A percentile compares a stretch with the other conserved stretches of the same genome.
phyloP scores from a whole-genome alignment of 305 asterid species.

The Ajuga reptans region DNA sequence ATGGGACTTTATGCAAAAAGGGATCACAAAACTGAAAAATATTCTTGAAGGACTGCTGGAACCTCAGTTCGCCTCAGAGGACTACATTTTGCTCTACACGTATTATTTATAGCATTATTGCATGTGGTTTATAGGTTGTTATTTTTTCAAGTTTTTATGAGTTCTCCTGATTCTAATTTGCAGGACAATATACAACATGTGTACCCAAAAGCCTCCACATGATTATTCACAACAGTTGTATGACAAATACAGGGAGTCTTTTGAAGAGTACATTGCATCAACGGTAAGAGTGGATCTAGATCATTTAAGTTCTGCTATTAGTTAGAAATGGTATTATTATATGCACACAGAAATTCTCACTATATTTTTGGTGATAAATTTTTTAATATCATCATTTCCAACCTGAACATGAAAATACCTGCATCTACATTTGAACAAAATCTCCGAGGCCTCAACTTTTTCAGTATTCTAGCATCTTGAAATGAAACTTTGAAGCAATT shows the following conservation, averaged over 20 bases:
- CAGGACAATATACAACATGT: slow-evolving; percentile 83
- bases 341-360: not conserved
- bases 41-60: slow-evolving; percentile 69
- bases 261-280: slow-evolving; percentile 52
- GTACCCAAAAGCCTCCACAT: slow-evolving; percentile 75
- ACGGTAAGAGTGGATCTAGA: slow-evolving; percentile 34
- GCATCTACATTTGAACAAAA: slow-evolving; percentile 5
- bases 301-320: not conserved
- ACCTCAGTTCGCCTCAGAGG: slow-evolving; percentile 74
- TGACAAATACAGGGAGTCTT: slow-evolving; percentile 61
- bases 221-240: slow-evolving; percentile 80
- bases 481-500: not conserved
- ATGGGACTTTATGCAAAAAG: slow-evolving; percentile 73
- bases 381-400: not conserved
- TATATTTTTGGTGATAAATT: not conserved
- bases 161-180: slow-evolving; percentile 24
- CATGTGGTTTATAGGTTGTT: not conserved
- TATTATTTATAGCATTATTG: slow-evolving; percentile 24
- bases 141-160: slow-evolving; percentile 10
- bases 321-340: not conserved
- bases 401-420: slow-evolving; percentile 8
- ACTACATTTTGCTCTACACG: slow-evolving; percentile 77
- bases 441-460: not conserved
- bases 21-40: slow-evolving; percentile 60
- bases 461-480: not conserved